Evolutionary conservation across 108 stramenopile genomes (phyloP), one percentile per base, ranked within the genome.

Genomic region (Pseudonitzschia pungens): DNA sequence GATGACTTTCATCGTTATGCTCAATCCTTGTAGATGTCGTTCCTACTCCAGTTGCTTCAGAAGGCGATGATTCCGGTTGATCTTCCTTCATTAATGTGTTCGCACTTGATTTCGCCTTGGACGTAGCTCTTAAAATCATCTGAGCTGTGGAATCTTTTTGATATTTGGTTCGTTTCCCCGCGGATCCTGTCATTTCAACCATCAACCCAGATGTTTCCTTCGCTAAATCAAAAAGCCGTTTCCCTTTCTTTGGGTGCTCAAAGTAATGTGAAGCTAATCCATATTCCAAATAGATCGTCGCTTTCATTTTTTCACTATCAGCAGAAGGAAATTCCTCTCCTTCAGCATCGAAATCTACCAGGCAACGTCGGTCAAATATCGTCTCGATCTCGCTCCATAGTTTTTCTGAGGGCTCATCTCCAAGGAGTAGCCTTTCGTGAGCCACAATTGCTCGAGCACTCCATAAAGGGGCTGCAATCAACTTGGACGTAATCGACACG

Each of bases 211-310:
- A 84, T 41, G 74, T 58, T 45, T 82, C 77, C 54, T 82, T 68
- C 10, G 93, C 87, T 36, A 82, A 60, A 12, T 70, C 55, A 78
- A 95, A 95, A 11, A 76, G 86, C 7, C 65, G 43, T 72, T 86
- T 89, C 14, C 84, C 87, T 43, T 82, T 80, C 52, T 84, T 75
- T 16, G 44, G 33, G 50, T 68, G 77, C 21, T 90, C 69, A 74
- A 97, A 97, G 70, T 96, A 88, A 76, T 96, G 90, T 24, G 91
- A 72, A 29, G 95, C 94, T 68, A 98, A 76, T 9, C 97, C 97
- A 75, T 81, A 89, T 78, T 98, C 97, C 50, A 96, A 76, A 81
- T 84, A 83, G 21, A 93, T 78, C 41, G 67, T 76, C 28, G 84
- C 77, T 29, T 72, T 59, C n/a, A 73, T 40, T 12, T 50, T 40